Percentiles rank a stretch among this genome's conserved stretches.
Conservation (phyloP, 2,329 filamentous ascomycete genomes). For the Scorias spongiosa region DNA sequence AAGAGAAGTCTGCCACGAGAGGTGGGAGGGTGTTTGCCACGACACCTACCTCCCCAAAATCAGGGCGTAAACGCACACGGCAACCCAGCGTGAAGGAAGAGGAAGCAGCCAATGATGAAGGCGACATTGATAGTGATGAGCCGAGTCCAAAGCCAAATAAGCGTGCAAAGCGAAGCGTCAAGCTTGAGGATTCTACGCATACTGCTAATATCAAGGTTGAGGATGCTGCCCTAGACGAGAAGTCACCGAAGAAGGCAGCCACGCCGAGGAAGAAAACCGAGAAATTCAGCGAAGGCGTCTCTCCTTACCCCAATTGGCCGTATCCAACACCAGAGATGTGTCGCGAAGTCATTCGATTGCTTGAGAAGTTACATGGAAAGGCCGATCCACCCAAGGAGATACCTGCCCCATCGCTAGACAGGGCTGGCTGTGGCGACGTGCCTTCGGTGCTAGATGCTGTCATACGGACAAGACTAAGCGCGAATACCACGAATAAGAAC, state of each 20-base stretch:
- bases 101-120: background rate
- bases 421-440: conserved; percentile 56
- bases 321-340: conserved; percentile 55
- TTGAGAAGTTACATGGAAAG: conserved; percentile 51
- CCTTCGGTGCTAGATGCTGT: conserved; percentile 50
- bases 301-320: conserved; percentile 53
- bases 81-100: background rate
- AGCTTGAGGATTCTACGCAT: background rate
- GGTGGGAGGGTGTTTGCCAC: background rate
- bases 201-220: background rate
- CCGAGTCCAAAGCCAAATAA: background rate
- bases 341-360: conserved; percentile 49
- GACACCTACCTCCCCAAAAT: background rate
- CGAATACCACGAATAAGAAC: conserved; percentile 44
- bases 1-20: background rate
- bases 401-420: conserved; percentile 51
- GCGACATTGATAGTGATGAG: background rate
- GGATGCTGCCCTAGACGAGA: background rate
- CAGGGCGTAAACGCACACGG: background rate
- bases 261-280: conserved; percentile 24
- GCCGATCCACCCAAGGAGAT: conserved; percentile 50
- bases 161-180: background rate
- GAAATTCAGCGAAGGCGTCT: conserved; percentile 28
- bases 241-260: conserved; percentile 9
- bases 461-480: conserved; percentile 46